A percentile compares a stretch with the other conserved stretches of the same genome.
phyloP scores from a whole-genome alignment of 805 yeast genomes.

The Saturnispora ahearnii region DNA sequence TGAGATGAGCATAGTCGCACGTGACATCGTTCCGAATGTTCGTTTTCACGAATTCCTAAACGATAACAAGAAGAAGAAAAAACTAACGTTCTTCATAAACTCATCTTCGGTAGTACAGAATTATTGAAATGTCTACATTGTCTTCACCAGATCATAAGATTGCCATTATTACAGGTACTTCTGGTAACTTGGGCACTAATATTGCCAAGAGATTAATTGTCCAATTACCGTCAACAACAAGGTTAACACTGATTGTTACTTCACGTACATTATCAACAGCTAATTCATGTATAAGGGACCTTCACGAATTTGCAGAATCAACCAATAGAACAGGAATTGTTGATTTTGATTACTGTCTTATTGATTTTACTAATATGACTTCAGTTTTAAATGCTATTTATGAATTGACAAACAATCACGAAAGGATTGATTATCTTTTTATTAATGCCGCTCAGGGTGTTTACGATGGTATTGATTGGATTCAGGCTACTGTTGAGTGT shows the following conservation, averaged over 20 bases:
- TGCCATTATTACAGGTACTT: constrained; percentile 31
- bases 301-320: constrained; percentile 33
- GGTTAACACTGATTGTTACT: constrained; percentile 77
- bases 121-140: constrained; percentile 4
- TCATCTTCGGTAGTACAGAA: no score
- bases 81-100: not conserved
- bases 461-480: constrained; percentile 81
- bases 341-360: constrained; percentile 78
- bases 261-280: constrained; percentile 84
- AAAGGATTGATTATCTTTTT: constrained; percentile 66
- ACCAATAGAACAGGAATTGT: constrained; percentile 44
- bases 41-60: not conserved
- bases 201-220: constrained; percentile 74
- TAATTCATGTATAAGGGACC: constrained; percentile 56
- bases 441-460: constrained; percentile 89
- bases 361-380: constrained; percentile 89
- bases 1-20: not conserved
- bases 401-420: constrained; percentile 57
- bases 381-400: constrained; percentile 67
- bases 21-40: not conserved
- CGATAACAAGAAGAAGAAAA: not conserved
- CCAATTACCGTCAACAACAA: constrained; percentile 39
- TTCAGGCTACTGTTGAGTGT: constrained; percentile 63
- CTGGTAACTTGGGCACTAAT: constrained; percentile 72
- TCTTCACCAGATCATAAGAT: constrained; percentile 15